Evolutionary conservation across 2,329 filamentous ascomycete species (phyloP), one percentile per base, ranked within the genome.

Genomic region (Periconia macrospinosa): DNA sequence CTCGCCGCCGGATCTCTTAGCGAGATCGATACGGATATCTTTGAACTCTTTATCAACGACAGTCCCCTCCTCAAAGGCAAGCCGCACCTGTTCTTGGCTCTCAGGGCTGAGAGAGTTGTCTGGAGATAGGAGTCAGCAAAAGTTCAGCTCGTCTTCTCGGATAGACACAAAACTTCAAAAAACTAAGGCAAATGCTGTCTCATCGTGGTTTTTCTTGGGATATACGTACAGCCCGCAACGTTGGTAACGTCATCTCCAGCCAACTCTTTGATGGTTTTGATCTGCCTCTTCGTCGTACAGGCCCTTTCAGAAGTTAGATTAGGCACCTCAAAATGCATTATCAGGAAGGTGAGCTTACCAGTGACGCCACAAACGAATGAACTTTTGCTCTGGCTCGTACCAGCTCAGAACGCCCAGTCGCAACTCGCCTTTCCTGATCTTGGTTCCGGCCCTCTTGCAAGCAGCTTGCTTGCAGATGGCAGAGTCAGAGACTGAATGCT

Each of bases 11-110:
- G 48, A 23, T 19, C 20, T 23, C 30, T 58, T 41, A 27, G 50
- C 53, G 18, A 63, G 42, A 76, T 88, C 77, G 80, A 92, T 90
- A 5, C 91, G 57, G 18, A 63, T 60, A 33, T 54, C 91, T 23
- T 88, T 93, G 84, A 91, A 96, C 61, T 95, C 91, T 49, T 89
- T 86, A 41, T 90, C 81, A 61, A 88, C 86, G 65, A 96, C 87
- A 62, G 91, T 88, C 18, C 89, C 91, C 66, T 91, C 81, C 49
- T 82, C 81, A 40, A 96, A 73, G 44, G 88, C 89, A 30, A 83
- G 81, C 49, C 81, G 80, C 54, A 96, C 79, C 77, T 94, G 95
- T 40, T 84, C 84, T 72, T 92, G 85, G 2, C 86, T 65, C 3
- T 91, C 87, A 0, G 80, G 75, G 40, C 86, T 44, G 42, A 44